Conservation (phyloP, 352 stramenopile species). For the Globisporangium echinulatum region DNA sequence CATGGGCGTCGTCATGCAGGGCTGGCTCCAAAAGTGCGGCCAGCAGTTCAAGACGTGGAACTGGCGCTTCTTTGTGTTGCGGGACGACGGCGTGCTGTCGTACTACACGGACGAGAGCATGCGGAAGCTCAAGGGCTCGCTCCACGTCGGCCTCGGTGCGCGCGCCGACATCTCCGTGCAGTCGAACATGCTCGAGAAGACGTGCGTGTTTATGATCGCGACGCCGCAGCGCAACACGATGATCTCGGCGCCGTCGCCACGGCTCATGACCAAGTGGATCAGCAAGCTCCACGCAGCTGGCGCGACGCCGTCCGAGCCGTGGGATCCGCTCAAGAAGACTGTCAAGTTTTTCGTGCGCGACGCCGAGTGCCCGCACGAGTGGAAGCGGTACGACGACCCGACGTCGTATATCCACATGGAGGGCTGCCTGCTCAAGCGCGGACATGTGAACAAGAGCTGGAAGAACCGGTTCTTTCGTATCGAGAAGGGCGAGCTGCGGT, state of each 20-base stretch:
- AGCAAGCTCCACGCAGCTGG: slow-evolving; percentile 63
- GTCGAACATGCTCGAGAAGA: slow-evolving; percentile 74
- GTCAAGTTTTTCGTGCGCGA: slow-evolving; percentile 80
- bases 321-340: slow-evolving; percentile 74
- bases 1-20: slow-evolving; percentile 73
- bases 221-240: slow-evolving; percentile 74
- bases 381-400: slow-evolving; percentile 81
- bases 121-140: slow-evolving; percentile 71
- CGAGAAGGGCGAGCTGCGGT: slow-evolving; percentile 69
- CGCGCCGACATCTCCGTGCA: slow-evolving; percentile 80
- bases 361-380: slow-evolving; percentile 67
- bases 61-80: slow-evolving; percentile 84
- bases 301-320: slow-evolving; percentile 55
- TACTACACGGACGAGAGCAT: slow-evolving; percentile 77
- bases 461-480: slow-evolving; percentile 87
- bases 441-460: slow-evolving; percentile 85
- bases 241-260: slow-evolving; percentile 69
- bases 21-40: slow-evolving; percentile 85
- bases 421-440: slow-evolving; percentile 74
- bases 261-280: slow-evolving; percentile 83
- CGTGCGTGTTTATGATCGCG: slow-evolving; percentile 76
- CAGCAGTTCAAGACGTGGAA: slow-evolving; percentile 90
- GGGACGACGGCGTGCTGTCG: slow-evolving; percentile 69
- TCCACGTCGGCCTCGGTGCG: slow-evolving; percentile 64
- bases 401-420: slow-evolving; percentile 87